Percentiles rank a stretch among this genome's conserved stretches.
phyloP scores from a whole-genome alignment of 495 filamentous ascomycete genomes.

The Aspergillus bridgeri region DNA sequence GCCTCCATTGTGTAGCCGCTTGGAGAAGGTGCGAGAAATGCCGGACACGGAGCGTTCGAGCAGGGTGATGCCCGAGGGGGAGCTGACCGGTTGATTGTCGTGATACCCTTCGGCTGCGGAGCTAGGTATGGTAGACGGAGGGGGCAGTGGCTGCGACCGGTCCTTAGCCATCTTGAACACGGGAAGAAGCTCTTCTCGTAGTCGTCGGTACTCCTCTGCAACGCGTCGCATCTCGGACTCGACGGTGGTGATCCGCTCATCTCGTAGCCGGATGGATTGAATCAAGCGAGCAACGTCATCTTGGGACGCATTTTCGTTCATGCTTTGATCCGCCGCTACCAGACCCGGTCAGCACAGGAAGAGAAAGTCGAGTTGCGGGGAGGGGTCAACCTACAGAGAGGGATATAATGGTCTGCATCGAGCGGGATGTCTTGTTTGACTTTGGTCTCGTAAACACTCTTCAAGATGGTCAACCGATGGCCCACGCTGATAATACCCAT shows the following conservation, averaged over 20 bases:
- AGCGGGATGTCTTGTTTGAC: slow-evolving; percentile 85
- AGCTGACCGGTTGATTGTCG: slow-evolving; percentile 39
- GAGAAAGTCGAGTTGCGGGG: not conserved
- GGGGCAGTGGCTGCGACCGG: slow-evolving; percentile 79
- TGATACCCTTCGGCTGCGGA: slow-evolving; percentile 24
- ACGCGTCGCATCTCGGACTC: slow-evolving; percentile 78
- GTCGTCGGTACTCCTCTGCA: slow-evolving; percentile 75
- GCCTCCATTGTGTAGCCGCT: slow-evolving; percentile 78
- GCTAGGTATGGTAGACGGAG: slow-evolving; percentile 34
- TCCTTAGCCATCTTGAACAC: slow-evolving; percentile 88
- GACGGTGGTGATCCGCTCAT: slow-evolving; percentile 76
- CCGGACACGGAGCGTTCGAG: slow-evolving; percentile 26
- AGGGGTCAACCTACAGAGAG: slow-evolving; percentile 73
- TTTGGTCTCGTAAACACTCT: slow-evolving; percentile 93
- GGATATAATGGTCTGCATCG: slow-evolving; percentile 90
- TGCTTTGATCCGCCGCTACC: slow-evolving; percentile 82
- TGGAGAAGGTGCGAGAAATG: slow-evolving; percentile 72
- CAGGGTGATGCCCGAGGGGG: slow-evolving; percentile 38
- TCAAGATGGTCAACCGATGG: slow-evolving; percentile 90
- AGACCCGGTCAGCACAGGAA: slow-evolving; percentile 17
- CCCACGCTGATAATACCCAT: slow-evolving; percentile 91
- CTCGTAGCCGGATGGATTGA: slow-evolving; percentile 77
- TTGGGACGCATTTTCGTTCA: slow-evolving; percentile 80
- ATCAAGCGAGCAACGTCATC: slow-evolving; percentile 89
- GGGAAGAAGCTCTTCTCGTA: slow-evolving; percentile 88